Percentiles rank a stretch among this genome's conserved stretches.
Conservation (phyloP, 345 rosid species). For the Sonneratia alba region DNA sequence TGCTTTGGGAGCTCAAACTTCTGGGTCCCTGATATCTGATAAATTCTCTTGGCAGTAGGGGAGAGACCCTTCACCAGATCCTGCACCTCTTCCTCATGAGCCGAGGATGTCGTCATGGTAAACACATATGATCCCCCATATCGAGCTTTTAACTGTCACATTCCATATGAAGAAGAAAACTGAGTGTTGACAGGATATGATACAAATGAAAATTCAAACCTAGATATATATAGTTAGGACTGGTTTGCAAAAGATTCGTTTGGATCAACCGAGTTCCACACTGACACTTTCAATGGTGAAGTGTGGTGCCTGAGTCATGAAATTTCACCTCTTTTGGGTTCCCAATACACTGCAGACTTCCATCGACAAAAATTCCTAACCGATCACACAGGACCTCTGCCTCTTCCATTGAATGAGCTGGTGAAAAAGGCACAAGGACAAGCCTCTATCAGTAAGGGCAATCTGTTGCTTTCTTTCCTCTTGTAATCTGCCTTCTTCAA, state of each 20-base stretch:
- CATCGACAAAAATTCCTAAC: slow-evolving; percentile 74
- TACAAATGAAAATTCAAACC: too few species aligned
- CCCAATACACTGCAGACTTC: slow-evolving; percentile 91
- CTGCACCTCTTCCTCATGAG: slow-evolving; percentile 60
- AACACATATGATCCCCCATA: slow-evolving; percentile 84
- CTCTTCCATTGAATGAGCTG: slow-evolving; percentile 94
- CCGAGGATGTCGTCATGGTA: slow-evolving; percentile 67
- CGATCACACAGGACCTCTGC: slow-evolving; percentile 86
- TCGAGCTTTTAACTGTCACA: slow-evolving; percentile 63
- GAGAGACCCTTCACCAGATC: slow-evolving; percentile 45
- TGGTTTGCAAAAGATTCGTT: too few species aligned
- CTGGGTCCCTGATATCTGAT: slow-evolving; percentile 84
- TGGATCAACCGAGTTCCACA: too few species aligned
- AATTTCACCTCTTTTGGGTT: slow-evolving; percentile 65
- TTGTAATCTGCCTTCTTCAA: too few species aligned
- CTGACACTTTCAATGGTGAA: too few species aligned
- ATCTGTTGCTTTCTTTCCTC: not conserved
- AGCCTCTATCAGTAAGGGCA: not conserved
- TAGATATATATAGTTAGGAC: too few species aligned
- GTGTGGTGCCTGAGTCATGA: not conserved
- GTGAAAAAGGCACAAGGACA: not conserved
- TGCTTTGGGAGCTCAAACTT: slow-evolving; percentile 89
- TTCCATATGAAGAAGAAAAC: not conserved
- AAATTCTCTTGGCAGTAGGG: slow-evolving; percentile 58
- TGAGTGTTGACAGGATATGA: not conserved